Evolutionary conservation across 805 yeast species (phyloP).

Genomic region (Soucietia sequanensis): DNA sequence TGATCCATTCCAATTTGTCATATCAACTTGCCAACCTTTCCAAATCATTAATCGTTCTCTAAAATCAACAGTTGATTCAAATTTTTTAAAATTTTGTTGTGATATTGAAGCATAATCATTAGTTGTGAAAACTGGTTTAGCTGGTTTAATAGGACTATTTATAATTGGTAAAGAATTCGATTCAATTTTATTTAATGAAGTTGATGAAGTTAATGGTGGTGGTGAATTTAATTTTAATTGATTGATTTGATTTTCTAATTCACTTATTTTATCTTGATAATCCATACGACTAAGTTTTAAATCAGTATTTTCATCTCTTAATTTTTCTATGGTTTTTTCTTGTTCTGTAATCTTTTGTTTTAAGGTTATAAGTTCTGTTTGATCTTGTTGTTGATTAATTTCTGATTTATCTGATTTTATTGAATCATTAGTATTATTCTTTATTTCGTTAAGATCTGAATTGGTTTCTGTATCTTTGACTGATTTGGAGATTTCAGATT

Average conservation of each 20-base stretch:
- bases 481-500: conserved; percentile 4
- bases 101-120: conserved; percentile 30
- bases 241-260: conserved; percentile 23
- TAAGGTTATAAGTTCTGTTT: conserved; percentile 14
- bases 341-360: conserved; percentile 28
- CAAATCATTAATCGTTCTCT: conserved; percentile 63
- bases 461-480: neutral
- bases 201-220: neutral
- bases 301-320: conserved; percentile 43
- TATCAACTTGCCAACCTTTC: conserved; percentile 85
- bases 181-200: conserved; percentile 3
- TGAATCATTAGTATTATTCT: too few relatives aligned
- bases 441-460: neutral
- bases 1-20: conserved; percentile 75
- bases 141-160: conserved; percentile 17
- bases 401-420: too few relatives aligned
- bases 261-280: conserved; percentile 30
- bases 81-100: conserved; percentile 16
- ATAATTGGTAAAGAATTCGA: conserved; percentile 5
- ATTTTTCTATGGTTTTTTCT: conserved; percentile 31
- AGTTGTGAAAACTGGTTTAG: conserved; percentile 26
- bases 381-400: too few relatives aligned
- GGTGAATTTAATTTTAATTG: conserved; percentile 7
- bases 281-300: conserved; percentile 40
- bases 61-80: conserved; percentile 44